A percentile compares a stretch with the other conserved stretches of the same genome.
phyloP scores from a whole-genome alignment of 2,329 filamentous ascomycete genomes.

The Davidsoniella eucalypti region DNA sequence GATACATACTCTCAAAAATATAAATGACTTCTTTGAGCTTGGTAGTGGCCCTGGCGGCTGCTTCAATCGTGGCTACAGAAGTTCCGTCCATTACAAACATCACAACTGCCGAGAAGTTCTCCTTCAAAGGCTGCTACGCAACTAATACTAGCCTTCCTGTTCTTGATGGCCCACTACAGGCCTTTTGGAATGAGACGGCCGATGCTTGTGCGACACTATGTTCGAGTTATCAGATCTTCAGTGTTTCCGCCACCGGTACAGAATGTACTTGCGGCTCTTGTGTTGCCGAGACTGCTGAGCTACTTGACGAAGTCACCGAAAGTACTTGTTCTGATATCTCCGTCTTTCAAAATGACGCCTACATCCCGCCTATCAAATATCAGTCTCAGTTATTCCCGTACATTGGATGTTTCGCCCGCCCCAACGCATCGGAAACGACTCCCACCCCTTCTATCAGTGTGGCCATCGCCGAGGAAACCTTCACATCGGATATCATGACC shows the following conservation, averaged over 20 bases:
- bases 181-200: neutral
- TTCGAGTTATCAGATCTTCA: neutral
- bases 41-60: no score
- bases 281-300: neutral
- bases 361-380: neutral
- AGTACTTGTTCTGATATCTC: neutral
- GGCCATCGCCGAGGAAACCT: neutral
- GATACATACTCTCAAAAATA: no score
- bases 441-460: no score
- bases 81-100: no score
- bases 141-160: neutral
- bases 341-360: neutral
- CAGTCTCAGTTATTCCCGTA: neutral
- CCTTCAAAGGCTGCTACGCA: conserved; percentile 1
- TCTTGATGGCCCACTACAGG: neutral
- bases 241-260: neutral
- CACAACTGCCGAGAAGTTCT: neutral
- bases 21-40: no score
- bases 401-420: conserved; percentile 2
- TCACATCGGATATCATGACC: conserved; percentile 6
- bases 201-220: neutral
- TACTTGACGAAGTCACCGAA: neutral
- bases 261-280: neutral
- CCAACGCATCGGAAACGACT: neutral
- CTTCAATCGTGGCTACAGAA: no score